These are phyloP conservation scores for Hordeum marinum DNA, from an alignment of 176 grass and related monocot species.

Conservation along the genomic window DNA sequence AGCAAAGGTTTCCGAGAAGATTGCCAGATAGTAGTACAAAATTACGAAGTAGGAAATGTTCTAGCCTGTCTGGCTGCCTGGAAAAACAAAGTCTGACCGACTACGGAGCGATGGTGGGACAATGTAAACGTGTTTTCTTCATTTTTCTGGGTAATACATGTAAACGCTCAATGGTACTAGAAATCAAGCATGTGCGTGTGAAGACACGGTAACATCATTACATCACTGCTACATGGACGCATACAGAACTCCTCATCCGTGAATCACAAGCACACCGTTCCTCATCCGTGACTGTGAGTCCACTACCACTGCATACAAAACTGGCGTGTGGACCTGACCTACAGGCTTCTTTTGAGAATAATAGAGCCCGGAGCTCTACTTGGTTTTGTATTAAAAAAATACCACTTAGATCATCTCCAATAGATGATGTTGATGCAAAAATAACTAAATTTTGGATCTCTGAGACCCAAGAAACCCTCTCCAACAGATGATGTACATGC, in stretches of 20 bases:
- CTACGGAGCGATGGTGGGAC: not conserved
- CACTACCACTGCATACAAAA: not conserved
- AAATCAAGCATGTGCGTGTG: not conserved
- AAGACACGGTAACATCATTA: not conserved
- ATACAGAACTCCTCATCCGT: not conserved
- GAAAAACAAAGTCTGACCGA: not conserved
- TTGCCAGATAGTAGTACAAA: not conserved
- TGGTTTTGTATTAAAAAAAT: too few species aligned
- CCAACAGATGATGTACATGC: too few species aligned
- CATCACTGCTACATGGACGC: not conserved
- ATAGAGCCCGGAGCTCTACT: too few species aligned
- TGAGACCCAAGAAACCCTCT: too few species aligned
- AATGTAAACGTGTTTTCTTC: not conserved
- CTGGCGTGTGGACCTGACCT: too few species aligned
- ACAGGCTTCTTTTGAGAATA: too few species aligned
- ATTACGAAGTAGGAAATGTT: not conserved
- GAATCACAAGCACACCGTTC: not conserved
- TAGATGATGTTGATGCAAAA: too few species aligned
- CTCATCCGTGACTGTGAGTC: too few species aligned
- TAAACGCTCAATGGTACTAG: not conserved
- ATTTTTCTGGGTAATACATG: not conserved
- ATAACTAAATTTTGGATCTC: too few species aligned
- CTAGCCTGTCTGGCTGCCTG: not conserved
- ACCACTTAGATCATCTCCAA: too few species aligned
- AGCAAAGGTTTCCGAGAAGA: not conserved